Base-by-base conservation (phyloP, 805 yeast genomes). In the Candida alai region DNA sequence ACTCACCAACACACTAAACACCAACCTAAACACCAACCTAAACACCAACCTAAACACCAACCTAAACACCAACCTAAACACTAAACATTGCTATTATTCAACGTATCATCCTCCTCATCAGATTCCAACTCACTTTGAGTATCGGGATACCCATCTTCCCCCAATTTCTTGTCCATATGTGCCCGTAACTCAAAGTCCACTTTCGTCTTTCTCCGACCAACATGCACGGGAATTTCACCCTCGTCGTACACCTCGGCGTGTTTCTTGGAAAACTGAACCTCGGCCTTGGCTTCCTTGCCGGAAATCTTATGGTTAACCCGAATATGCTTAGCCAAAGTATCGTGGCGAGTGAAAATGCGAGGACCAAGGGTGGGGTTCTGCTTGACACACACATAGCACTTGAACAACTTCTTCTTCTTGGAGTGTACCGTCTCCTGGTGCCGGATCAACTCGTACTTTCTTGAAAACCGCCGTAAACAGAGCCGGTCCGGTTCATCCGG, bases 381-480 rank as follows among this genome's bases (percentile, higher is more conserved):
- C 46, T 76, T 81, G 37, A 84, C 93, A 62, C 98, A 90, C 28
- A 83, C 79, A 47, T 78, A 79, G 59, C 98, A 90, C 54, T 84
- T 79, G 67, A 80, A 93, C 31, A 83, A 78, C 49, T 84, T 84
- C 60, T 90, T 83, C 55, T 81, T 83, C 30, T 84, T 72, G 1
- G 97, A 93, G 58, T 90, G 98, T 35, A 90, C 89, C 0, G 97
- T 93, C 51, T 90, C 95, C 58, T 90, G 96, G 59, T 90, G 98
- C 49, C 98, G 76, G 17, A 89, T 83, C 51, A 90, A 69, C 64
- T 90, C 98, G 55, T 90, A 90, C 13, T 96, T 95, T 33, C 73
- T 50, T 15, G 70, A 62, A 41, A 67, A 67, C 19, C 71, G 49
- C 30, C 73, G 60, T 40, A 64, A 50, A 38, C 73, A 67, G 32